Evolutionary conservation across 2,329 filamentous ascomycete genomes (phyloP).

Genomic region (Penicillium brasilianum): DNA sequence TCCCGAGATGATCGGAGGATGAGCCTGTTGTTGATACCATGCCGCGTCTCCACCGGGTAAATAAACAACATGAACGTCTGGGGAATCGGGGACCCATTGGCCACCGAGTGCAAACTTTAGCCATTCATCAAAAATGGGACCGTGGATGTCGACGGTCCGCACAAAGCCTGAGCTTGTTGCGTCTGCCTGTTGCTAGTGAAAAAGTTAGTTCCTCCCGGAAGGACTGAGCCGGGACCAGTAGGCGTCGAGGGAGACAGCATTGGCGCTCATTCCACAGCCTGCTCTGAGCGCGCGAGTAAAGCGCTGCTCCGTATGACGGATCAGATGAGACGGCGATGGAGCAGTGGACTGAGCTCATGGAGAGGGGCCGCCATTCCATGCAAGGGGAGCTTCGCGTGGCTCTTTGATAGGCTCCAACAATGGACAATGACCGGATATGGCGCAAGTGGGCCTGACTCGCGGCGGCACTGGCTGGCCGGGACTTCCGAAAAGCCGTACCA

Average conservation of each 20-base stretch:
- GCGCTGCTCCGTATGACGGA: constrained; percentile 15
- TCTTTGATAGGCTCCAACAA: constrained; percentile 7
- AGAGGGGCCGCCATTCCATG: constrained; percentile 12
- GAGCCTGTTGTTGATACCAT: not conserved
- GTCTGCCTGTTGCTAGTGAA: not conserved
- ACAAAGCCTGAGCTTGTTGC: not conserved
- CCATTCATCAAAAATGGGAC: not conserved
- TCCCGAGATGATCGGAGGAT: constrained; percentile 4
- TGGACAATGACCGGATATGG: not conserved
- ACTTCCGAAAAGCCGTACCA: constrained; percentile 1
- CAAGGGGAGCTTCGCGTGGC: constrained; percentile 28
- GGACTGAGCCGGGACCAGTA: not conserved
- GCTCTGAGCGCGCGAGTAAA: not conserved
- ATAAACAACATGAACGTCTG: constrained; percentile 1
- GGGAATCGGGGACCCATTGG: not conserved
- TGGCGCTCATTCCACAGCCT: not conserved
- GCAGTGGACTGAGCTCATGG: constrained; percentile 11
- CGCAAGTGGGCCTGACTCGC: not conserved
- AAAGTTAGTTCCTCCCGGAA: not conserved
- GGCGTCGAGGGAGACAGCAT: not conserved
- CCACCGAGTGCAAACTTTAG: not conserved
- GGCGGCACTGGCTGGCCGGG: not conserved
- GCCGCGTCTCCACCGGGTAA: not conserved
- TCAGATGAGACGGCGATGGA: constrained; percentile 20
- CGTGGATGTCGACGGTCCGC: not conserved